Conservation (phyloP, 805 yeast genomes). For the Naumovozyma baii region DNA sequence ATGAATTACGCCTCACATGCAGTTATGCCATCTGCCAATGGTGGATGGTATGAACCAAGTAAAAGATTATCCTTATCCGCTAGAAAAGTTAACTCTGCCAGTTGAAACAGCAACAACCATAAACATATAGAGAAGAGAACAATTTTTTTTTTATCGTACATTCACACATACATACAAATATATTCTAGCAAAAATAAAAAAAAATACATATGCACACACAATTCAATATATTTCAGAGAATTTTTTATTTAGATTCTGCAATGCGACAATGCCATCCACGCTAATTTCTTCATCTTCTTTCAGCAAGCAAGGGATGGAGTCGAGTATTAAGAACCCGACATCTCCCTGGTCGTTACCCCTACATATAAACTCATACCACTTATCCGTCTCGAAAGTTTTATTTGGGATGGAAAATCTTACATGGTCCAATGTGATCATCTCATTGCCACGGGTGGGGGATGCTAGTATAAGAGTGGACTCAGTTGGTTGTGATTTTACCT, state of each 20-base stretch:
- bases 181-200: not conserved
- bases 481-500: slow-evolving; percentile 25
- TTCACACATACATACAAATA: slow-evolving; percentile 2
- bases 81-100: slow-evolving; percentile 19
- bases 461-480: slow-evolving; percentile 19
- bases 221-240: slow-evolving; percentile 26
- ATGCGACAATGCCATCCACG: slow-evolving; percentile 26
- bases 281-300: slow-evolving; percentile 24
- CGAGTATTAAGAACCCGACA: slow-evolving; percentile 26
- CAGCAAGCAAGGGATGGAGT: slow-evolving; percentile 24
- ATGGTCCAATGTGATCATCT: slow-evolving; percentile 22
- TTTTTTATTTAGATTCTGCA: slow-evolving; percentile 22
- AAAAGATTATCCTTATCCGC: slow-evolving; percentile 34
- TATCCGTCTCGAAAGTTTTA: slow-evolving; percentile 18
- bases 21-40: slow-evolving; percentile 49
- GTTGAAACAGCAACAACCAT: not conserved
- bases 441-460: slow-evolving; percentile 22
- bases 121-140: not conserved
- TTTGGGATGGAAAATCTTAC: slow-evolving; percentile 20
- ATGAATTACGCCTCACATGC: slow-evolving; percentile 68
- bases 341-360: slow-evolving; percentile 29
- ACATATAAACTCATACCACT: slow-evolving; percentile 31
- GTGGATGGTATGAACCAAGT: slow-evolving; percentile 57
- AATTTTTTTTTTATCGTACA: not conserved
- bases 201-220: not conserved